These are phyloP conservation scores for Vinca minor DNA, from an alignment of 257 asterid genomes.

Conservation along the genomic window DNA sequence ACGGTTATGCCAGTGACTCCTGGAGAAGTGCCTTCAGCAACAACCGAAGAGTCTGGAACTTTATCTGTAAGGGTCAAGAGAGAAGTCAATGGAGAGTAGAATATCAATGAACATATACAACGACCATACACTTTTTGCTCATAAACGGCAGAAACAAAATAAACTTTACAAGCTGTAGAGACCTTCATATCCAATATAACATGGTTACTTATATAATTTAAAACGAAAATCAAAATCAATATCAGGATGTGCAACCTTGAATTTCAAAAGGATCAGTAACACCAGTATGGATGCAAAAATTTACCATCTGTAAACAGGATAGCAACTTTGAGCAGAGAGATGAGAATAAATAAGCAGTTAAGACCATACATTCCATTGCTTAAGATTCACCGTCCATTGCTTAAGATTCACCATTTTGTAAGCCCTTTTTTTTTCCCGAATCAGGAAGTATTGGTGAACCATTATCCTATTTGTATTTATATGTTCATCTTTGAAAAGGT, in stretches of 20 bases:
- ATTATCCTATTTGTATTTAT: background rate
- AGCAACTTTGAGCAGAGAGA: background rate
- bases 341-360: background rate
- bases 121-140: background rate
- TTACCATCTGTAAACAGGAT: background rate
- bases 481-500: background rate
- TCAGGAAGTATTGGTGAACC: too few species aligned
- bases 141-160: background rate
- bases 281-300: too few species aligned
- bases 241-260: background rate
- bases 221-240: background rate
- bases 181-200: background rate
- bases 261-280: background rate
- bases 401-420: too few species aligned
- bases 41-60: slow-evolving; percentile 30
- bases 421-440: too few species aligned
- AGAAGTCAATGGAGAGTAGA: slow-evolving; percentile 12
- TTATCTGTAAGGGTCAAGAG: slow-evolving; percentile 25
- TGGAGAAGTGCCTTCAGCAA: slow-evolving; percentile 40
- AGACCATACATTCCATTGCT: background rate
- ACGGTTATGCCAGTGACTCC: slow-evolving; percentile 60
- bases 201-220: background rate
- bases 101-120: slow-evolving; percentile 11
- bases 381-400: background rate
- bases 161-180: background rate